Evolutionary conservation across 1,284 basidiomycete genomes (phyloP).

Genomic region (Fomitopsis betulina): DNA sequence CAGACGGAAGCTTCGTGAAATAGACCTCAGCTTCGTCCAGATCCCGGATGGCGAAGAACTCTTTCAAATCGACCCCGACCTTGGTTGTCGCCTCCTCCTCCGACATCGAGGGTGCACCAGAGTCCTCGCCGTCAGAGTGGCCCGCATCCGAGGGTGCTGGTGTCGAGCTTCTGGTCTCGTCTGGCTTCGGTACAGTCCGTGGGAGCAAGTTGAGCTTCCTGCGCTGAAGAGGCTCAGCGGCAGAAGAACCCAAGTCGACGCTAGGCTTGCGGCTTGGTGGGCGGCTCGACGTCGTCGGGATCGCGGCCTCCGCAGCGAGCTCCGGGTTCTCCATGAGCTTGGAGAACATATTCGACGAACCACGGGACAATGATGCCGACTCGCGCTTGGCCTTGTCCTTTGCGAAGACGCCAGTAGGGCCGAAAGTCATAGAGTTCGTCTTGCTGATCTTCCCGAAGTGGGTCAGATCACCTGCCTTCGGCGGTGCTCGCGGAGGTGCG

Average conservation of each 20-base stretch:
- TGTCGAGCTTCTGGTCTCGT: slow-evolving; percentile 38
- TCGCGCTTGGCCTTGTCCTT: slow-evolving; percentile 45
- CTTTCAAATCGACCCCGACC: slow-evolving; percentile 77
- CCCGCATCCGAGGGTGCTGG: slow-evolving; percentile 38
- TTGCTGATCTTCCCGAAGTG: slow-evolving; percentile 85
- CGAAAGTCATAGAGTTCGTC: slow-evolving; percentile 58
- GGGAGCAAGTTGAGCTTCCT: slow-evolving; percentile 70
- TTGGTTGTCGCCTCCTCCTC: slow-evolving; percentile 73
- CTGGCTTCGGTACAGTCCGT: slow-evolving; percentile 46
- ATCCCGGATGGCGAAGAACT: slow-evolving; percentile 74
- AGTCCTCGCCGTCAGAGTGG: slow-evolving; percentile 46
- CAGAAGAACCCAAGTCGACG: slow-evolving; percentile 36
- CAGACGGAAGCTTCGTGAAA: slow-evolving; percentile 65
- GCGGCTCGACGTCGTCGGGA: slow-evolving; percentile 45
- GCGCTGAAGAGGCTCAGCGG: slow-evolving; percentile 48
- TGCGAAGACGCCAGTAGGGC: slow-evolving; percentile 75
- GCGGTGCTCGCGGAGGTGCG: slow-evolving; percentile 48
- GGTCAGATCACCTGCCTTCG: slow-evolving; percentile 83
- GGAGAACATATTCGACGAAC: slow-evolving; percentile 87
- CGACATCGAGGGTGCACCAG: slow-evolving; percentile 46
- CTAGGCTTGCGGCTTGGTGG: slow-evolving; percentile 48
- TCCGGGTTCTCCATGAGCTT: slow-evolving; percentile 63
- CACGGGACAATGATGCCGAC: slow-evolving; percentile 74
- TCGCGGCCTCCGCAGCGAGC: slow-evolving; percentile 46
- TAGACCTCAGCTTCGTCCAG: slow-evolving; percentile 85